Percentiles rank a stretch among this genome's conserved stretches.
Conservation (phyloP, 768 basidiomycete genomes). For the Boletus patriciae region DNA sequence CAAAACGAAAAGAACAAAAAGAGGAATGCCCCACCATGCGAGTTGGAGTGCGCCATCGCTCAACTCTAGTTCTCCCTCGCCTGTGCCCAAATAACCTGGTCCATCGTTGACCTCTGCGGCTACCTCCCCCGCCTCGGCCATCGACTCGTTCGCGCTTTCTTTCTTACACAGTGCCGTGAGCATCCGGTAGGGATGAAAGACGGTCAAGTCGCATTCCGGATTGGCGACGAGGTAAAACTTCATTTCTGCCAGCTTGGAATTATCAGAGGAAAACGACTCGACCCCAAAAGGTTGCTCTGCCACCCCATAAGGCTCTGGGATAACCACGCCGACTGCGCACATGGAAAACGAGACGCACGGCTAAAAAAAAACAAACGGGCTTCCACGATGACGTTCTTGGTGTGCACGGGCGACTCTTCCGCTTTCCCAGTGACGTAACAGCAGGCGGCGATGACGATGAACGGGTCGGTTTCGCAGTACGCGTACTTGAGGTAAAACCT, state of each 20-base stretch:
- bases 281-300: conserved; percentile 66
- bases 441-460: conserved; percentile 89
- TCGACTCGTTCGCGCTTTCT: conserved; percentile 40
- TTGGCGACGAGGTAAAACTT: conserved; percentile 98
- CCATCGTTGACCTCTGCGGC: conserved; percentile 57
- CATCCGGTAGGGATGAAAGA: conserved; percentile 95
- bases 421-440: conserved; percentile 96
- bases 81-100: conserved; percentile 75
- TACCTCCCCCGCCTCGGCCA: conserved; percentile 55
- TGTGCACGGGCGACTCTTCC: conserved; percentile 93
- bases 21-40: conserved; percentile 65
- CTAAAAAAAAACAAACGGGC: conserved; percentile 80
- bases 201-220: conserved; percentile 88
- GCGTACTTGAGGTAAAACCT: conserved; percentile 97
- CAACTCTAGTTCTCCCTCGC: conserved; percentile 75
- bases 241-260: conserved; percentile 95
- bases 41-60: conserved; percentile 79
- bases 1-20: background rate
- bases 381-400: conserved; percentile 88
- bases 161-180: conserved; percentile 75
- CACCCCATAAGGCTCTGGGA: background rate
- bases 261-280: conserved; percentile 83
- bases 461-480: conserved; percentile 95
- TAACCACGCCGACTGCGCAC: background rate
- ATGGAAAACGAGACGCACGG: conserved; percentile 44